phyloP scores from a whole-genome alignment of 331 rosid genomes.

The Malus hybrid region DNA sequence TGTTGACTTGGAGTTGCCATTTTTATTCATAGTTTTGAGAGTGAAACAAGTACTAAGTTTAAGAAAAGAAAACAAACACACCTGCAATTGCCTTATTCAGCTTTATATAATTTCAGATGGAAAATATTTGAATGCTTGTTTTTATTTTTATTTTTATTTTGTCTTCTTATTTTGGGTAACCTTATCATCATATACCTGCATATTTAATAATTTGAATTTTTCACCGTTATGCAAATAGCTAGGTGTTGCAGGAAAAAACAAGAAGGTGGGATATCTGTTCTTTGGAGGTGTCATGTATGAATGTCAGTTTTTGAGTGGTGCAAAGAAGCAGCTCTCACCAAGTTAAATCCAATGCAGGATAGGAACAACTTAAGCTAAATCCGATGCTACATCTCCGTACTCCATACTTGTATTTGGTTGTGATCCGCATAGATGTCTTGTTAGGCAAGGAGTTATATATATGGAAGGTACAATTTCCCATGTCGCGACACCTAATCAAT shows the following conservation, averaged over 20 bases:
- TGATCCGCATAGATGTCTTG: too few relatives aligned
- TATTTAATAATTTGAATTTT: conserved; percentile 20
- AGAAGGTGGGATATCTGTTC: conserved; percentile 14
- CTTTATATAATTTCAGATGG: conserved; percentile 14
- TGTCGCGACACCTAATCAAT: background rate
- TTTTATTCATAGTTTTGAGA: conserved; percentile 3
- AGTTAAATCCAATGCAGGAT: background rate
- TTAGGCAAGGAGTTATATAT: background rate
- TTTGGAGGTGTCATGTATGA: conserved; percentile 9
- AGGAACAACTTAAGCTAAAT: background rate
- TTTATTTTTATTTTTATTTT: background rate
- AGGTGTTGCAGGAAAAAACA: conserved; percentile 35
- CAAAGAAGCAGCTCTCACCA: background rate
- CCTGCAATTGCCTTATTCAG: conserved; percentile 16
- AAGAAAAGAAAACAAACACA: conserved; percentile 14
- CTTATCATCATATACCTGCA: conserved; percentile 17
- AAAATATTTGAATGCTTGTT: background rate
- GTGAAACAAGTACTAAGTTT: conserved; percentile 1
- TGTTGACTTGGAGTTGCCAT: too few relatives aligned
- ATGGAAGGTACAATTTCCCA: too few relatives aligned
- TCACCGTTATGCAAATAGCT: conserved; percentile 18
- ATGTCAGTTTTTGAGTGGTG: conserved; percentile 19
- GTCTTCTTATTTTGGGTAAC: background rate
- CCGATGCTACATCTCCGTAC: background rate
- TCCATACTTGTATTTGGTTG: background rate